These are phyloP conservation scores for Gastrodia elata DNA, from an alignment of 106 monocot genomes.

Conservation along the genomic window DNA sequence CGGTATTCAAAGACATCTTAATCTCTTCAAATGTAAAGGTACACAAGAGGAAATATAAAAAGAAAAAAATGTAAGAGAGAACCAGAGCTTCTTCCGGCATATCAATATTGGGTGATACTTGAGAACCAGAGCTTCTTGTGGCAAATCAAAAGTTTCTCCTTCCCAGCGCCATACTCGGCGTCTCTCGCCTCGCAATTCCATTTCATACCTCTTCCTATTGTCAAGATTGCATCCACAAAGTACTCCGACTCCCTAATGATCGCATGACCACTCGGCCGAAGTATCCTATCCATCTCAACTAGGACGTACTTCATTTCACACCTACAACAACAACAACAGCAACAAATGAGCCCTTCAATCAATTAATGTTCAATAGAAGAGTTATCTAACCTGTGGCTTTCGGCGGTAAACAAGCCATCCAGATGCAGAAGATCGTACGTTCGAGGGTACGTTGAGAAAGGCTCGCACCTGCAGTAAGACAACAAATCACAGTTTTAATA, in stretches of 20 bases:
- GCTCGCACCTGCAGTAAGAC: slow-evolving; percentile 44
- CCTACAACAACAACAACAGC: slow-evolving; percentile 7
- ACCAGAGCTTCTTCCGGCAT: background rate
- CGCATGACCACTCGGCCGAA: slow-evolving; percentile 30
- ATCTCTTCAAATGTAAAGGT: too few species aligned
- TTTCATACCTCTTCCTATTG: slow-evolving; percentile 29
- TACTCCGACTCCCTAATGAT: slow-evolving; percentile 34
- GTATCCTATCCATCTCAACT: slow-evolving; percentile 44
- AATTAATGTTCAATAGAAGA: too few species aligned
- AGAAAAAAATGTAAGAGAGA: too few species aligned
- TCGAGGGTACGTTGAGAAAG: slow-evolving; percentile 64
- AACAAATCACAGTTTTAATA: background rate
- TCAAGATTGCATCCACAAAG: slow-evolving; percentile 28
- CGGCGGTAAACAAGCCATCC: slow-evolving; percentile 58
- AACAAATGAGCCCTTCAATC: background rate
- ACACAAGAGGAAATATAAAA: too few species aligned
- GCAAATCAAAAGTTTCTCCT: slow-evolving; percentile 41
- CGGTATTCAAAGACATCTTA: too few species aligned
- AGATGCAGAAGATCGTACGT: slow-evolving; percentile 73
- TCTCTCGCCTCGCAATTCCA: slow-evolving; percentile 35
- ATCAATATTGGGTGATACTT: slow-evolving; percentile 15
- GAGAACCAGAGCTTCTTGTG: slow-evolving; percentile 47
- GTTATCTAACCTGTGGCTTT: slow-evolving; percentile 48
- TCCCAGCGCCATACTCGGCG: slow-evolving; percentile 26
- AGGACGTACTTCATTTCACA: slow-evolving; percentile 45